phyloP scores from a whole-genome alignment of 139 green algal species.

The Zygnema circumcarinatum region DNA sequence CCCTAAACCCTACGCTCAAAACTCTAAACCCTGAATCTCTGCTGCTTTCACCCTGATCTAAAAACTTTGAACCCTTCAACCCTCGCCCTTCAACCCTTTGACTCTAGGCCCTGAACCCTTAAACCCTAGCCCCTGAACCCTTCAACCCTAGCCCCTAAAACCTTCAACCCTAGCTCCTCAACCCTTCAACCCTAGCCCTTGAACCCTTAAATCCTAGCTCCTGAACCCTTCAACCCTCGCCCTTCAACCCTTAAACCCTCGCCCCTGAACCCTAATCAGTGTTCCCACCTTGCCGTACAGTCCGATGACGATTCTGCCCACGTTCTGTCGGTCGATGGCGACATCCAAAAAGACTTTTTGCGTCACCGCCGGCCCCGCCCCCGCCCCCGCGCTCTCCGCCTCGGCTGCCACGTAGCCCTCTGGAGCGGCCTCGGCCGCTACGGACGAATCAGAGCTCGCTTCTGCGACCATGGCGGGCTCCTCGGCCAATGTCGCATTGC shows the following conservation, averaged over 20 bases:
- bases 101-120: no score
- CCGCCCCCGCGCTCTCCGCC: neutral
- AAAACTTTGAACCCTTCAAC: neutral
- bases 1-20: no score
- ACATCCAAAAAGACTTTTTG: conserved; percentile 61
- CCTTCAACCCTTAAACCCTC: neutral
- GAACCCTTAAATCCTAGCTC: neutral
- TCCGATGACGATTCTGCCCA: conserved; percentile 44
- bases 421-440: neutral
- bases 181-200: neutral
- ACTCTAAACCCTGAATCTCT: no score
- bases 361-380: conserved; percentile 16
- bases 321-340: conserved; percentile 35
- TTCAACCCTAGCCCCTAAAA: neutral
- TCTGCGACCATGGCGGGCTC: neutral
- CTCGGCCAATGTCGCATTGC: neutral
- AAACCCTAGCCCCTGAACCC: no score
- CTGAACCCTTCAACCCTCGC: neutral
- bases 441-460: neutral
- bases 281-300: conserved; percentile 49
- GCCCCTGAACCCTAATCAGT: neutral
- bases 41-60: no score
- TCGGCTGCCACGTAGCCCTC: neutral
- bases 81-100: no score
- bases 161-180: neutral